Evolutionary conservation across 2,329 filamentous ascomycete genomes (phyloP), one percentile per base, ranked within the genome.

Genomic region (Lachnellula suecica): DNA sequence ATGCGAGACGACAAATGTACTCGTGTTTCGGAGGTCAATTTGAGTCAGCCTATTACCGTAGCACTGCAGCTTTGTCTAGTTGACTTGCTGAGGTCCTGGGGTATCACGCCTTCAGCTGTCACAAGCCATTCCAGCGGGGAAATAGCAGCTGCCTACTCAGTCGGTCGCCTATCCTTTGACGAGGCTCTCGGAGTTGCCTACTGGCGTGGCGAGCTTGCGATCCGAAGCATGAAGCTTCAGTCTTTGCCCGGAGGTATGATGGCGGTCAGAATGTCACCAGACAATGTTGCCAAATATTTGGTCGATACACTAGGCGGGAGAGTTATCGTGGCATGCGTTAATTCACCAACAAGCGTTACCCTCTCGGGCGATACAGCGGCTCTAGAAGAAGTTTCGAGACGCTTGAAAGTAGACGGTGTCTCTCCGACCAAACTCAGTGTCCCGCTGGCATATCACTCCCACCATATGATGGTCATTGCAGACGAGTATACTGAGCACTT

Each of bases 1-100:
- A 37, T 56, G 52, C 4, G 52, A 45, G 35, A 62, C 53, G 6
- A 53, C 59, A 51, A 65, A 57, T 38, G 44, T 13, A 44, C 54
- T 17, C 34, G 42, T 11, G 35, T 59, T 5, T 25, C 47, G 15
- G 44, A 37, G 8, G 27, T 40, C 13, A 19, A 40, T 5, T n/a
- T 53, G n/a, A 53, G 53, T 29, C 66, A 70, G 37, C 63, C 70
- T 6, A 19, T 65, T 2, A 70, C 64, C 45, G 69, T 66, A 7
- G 67, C 68, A 2, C n/a, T 72, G 3, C 70, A 72, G 48, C 49
- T 72, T 13, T 66, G 45, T 23, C 47, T 72, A 1, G 59, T 70
- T 0, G 59, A 67, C 17, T 48, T 70, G 1, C 58, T 71, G 11
- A 20, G 23, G 13, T 51, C 45, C 9, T 61, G 57, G 57, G 58